These are phyloP conservation scores for Rhynchospora tenuis DNA, from an alignment of 176 grass and related monocot genomes.

Conservation along the genomic window DNA sequence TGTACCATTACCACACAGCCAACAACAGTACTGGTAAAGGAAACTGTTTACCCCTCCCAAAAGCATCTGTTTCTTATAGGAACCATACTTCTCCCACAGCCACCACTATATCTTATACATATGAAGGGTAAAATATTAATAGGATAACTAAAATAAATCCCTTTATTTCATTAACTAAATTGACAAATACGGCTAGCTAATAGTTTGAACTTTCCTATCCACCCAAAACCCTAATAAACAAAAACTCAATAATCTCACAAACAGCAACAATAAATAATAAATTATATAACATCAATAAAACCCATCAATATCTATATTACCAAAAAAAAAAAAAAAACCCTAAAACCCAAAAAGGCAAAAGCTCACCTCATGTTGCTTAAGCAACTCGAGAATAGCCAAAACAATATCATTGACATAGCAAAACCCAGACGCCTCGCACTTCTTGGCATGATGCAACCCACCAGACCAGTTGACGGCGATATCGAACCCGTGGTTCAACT, in stretches of 20 bases:
- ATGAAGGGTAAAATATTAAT: neutral
- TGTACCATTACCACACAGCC: neutral
- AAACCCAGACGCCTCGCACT: conserved; percentile 76
- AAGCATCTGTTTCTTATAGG: neutral
- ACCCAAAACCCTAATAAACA: neutral
- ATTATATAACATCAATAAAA: neutral
- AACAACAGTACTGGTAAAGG: neutral
- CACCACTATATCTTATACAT: neutral
- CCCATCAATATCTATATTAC: neutral
- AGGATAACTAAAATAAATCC: neutral
- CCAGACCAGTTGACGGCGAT: conserved; percentile 89
- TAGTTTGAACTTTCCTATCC: neutral
- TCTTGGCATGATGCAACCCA: conserved; percentile 77
- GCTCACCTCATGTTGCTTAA: conserved; percentile 61
- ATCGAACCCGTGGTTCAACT: conserved; percentile 76
- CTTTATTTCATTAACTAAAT: neutral
- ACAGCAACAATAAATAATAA: neutral
- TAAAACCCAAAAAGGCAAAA: neutral
- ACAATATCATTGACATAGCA: conserved; percentile 95
- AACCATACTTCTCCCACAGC: neutral
- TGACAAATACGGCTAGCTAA: neutral
- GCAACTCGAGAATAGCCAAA: conserved; percentile 72
- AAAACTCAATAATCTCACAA: neutral
- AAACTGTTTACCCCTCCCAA: neutral
- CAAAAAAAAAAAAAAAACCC: neutral